Evolutionary conservation across 2,329 filamentous ascomycete species (phyloP).

Genomic region (Xylariaceae sp.): DNA sequence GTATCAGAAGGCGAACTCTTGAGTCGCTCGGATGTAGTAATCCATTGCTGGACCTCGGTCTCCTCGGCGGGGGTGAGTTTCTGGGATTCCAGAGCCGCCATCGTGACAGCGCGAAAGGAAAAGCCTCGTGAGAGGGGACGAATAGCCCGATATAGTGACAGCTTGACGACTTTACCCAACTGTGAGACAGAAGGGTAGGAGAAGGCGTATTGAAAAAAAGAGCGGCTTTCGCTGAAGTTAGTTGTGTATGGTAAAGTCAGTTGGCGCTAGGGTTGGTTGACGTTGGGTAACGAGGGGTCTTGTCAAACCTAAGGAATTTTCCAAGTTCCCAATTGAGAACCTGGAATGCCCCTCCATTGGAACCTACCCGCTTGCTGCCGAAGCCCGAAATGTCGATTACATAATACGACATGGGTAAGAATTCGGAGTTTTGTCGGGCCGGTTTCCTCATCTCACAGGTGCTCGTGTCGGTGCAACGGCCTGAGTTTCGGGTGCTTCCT

Average conservation of each 20-base stretch:
- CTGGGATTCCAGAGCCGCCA: constrained; percentile 67
- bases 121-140: constrained; percentile 35
- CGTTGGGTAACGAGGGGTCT: not conserved
- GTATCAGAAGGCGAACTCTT: constrained; percentile 62
- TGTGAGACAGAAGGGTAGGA: constrained; percentile 5
- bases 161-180: constrained; percentile 26
- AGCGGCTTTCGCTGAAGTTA: constrained; percentile 12
- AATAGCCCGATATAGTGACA: constrained; percentile 45
- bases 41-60: constrained; percentile 87
- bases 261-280: not conserved
- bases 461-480: too few relatives aligned
- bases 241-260: constrained; percentile 3
- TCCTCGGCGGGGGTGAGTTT: constrained; percentile 80
- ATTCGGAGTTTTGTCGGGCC: constrained; percentile 18
- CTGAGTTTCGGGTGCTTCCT: not conserved
- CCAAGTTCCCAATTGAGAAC: not conserved
- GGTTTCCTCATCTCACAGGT: constrained; percentile 1
- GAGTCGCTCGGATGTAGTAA: constrained; percentile 74
- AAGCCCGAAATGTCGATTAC: not conserved
- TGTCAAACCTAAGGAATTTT: not conserved
- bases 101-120: constrained; percentile 52
- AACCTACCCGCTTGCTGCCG: not conserved
- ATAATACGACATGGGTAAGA: not conserved
- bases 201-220: not conserved
- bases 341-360: not conserved